A percentile compares a stretch with the other conserved stretches of the same genome.
Evolutionary conservation across 257 asterid species (phyloP).

Genomic region (Solanum bulbocastanum): DNA sequence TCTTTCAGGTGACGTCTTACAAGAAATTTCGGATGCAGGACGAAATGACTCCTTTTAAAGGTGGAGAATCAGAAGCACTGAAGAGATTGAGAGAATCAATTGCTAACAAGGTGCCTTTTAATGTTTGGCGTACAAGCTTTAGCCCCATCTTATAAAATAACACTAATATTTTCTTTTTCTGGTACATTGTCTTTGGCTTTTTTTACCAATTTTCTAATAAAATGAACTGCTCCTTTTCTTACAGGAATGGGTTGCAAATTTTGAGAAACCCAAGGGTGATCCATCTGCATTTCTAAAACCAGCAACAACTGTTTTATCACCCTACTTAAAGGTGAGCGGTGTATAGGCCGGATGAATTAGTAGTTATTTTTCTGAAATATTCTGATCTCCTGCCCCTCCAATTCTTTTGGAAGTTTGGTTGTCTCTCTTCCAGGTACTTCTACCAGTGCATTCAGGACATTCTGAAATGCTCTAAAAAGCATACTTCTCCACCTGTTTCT

Average conservation of each 20-base stretch:
- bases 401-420: conserved; percentile 75
- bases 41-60: conserved; percentile 64
- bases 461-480: conserved; percentile 47
- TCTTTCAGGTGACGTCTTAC: neutral
- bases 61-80: conserved; percentile 95
- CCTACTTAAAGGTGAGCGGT: conserved; percentile 74
- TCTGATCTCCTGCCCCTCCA: conserved; percentile 23
- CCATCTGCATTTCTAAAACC: conserved; percentile 84
- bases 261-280: conserved; percentile 97
- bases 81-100: conserved; percentile 65
- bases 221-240: conserved; percentile 3
- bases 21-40: conserved; percentile 30
- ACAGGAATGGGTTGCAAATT: conserved; percentile 88
- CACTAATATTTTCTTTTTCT: neutral
- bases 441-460: conserved; percentile 84
- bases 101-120: conserved; percentile 43
- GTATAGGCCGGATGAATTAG: neutral
- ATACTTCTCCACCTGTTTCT: conserved; percentile 97
- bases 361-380: neutral
- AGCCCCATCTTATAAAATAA: neutral
- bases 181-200: neutral
- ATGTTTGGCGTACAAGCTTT: neutral
- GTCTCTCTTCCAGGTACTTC: conserved; percentile 91
- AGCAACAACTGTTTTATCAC: conserved; percentile 88
- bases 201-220: neutral